Percentiles rank a stretch among this genome's conserved stretches.
These are phyloP conservation scores for Sarcodon sp. DNA, from an alignment of 768 basidiomycete species.

Conservation along the genomic window DNA sequence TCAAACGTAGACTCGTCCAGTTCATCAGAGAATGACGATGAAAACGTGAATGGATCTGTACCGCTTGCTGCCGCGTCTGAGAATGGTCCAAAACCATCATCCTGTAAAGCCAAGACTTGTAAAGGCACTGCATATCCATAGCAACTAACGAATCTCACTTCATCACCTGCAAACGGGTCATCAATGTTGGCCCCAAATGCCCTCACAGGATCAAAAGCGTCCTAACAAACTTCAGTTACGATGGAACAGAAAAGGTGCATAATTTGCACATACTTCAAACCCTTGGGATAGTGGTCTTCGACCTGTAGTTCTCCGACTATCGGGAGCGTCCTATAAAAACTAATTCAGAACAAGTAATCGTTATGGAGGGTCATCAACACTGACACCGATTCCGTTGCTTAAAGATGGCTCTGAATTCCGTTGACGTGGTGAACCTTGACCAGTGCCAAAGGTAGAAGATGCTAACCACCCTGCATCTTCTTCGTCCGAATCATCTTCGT, in stretches of 20 bases:
- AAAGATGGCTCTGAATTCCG: neutral
- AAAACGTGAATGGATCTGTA: slow-evolving; percentile 40
- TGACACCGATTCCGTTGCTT: too few species aligned
- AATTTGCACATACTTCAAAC: slow-evolving; percentile 14
- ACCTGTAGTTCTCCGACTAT: slow-evolving; percentile 1
- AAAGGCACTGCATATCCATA: neutral
- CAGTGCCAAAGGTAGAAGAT: slow-evolving; percentile 52
- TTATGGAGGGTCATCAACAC: too few species aligned
- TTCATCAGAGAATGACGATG: slow-evolving; percentile 45
- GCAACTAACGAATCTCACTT: slow-evolving; percentile 23
- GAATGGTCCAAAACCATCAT: slow-evolving; percentile 75
- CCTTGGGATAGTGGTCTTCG: slow-evolving; percentile 18
- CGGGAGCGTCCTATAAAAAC: too few species aligned
- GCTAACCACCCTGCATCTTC: slow-evolving; percentile 74
- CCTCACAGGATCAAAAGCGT: slow-evolving; percentile 7
- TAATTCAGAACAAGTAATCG: too few species aligned
- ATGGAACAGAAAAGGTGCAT: neutral
- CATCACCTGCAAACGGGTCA: slow-evolving; percentile 37
- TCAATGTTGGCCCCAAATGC: slow-evolving; percentile 17
- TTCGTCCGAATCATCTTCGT: slow-evolving; percentile 39
- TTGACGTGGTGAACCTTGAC: slow-evolving; percentile 12
- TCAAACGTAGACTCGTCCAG: slow-evolving; percentile 52
- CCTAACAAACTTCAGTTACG: slow-evolving; percentile 6
- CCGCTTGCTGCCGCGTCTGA: slow-evolving; percentile 43
- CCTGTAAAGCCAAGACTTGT: slow-evolving; percentile 11